A percentile compares a stretch with the other conserved stretches of the same genome.
These are phyloP conservation scores for Rhodotorula toruloides DNA, from an alignment of 768 basidiomycete genomes.

Conservation along the genomic window DNA sequence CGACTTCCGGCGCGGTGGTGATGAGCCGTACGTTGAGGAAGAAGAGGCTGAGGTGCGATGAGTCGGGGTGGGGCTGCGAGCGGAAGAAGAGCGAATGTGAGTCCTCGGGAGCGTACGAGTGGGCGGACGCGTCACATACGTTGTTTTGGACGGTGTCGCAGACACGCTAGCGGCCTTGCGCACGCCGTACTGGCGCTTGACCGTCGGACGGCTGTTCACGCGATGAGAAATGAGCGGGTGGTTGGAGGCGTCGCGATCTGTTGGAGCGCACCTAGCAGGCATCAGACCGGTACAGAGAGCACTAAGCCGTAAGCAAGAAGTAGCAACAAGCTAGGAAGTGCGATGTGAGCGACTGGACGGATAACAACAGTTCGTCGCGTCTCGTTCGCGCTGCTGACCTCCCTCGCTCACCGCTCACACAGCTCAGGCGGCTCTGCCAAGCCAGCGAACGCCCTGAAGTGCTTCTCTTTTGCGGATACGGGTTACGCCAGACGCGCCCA, in stretches of 20 bases:
- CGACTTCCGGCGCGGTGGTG: neutral
- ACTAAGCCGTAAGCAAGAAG: neutral
- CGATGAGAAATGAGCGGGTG: neutral
- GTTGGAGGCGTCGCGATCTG: neutral
- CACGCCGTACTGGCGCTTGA: conserved; percentile 34
- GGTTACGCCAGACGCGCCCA: too few relatives aligned
- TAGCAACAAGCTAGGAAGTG: neutral
- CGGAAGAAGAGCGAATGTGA: too few relatives aligned
- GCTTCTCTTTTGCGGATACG: too few relatives aligned
- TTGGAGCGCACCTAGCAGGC: neutral
- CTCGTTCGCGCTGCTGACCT: neutral
- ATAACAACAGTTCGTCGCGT: neutral
- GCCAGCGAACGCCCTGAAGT: too few relatives aligned
- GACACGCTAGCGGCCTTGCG: conserved; percentile 13
- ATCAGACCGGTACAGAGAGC: neutral
- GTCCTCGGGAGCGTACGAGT: too few relatives aligned
- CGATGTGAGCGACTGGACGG: too few relatives aligned
- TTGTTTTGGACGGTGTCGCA: neutral
- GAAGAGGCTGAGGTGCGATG: neutral
- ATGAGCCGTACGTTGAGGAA: neutral
- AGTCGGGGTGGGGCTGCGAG: too few relatives aligned
- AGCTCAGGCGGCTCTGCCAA: too few relatives aligned
- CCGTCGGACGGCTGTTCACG: conserved; percentile 14
- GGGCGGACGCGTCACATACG: too few relatives aligned
- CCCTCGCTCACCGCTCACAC: neutral